Conservation (phyloP, 164 flowering plant genomes). For the Berberis vulgaris region DNA sequence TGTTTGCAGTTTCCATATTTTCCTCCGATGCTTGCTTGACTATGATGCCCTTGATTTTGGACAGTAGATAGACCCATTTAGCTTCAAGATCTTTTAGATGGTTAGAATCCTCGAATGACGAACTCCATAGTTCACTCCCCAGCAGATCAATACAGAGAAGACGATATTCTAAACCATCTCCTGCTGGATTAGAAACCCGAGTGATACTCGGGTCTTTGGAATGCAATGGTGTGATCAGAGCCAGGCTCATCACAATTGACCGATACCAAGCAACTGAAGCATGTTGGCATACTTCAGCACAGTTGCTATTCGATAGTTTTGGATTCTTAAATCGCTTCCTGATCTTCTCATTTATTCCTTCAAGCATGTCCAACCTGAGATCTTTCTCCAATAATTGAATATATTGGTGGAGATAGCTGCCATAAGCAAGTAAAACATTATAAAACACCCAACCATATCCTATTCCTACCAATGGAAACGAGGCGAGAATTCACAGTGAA, state of each 20-base stretch:
- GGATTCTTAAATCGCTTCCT: constrained; percentile 89
- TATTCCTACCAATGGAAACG: not conserved
- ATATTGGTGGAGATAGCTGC: constrained; percentile 73
- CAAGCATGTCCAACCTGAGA: constrained; percentile 63
- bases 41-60: constrained; percentile 43
- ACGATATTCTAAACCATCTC: constrained; percentile 29
- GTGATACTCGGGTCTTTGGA: constrained; percentile 24
- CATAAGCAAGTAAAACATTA: constrained; percentile 8
- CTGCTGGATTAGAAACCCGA: constrained; percentile 22
- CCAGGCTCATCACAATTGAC: constrained; percentile 65
- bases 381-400: constrained; percentile 57
- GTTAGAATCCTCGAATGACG: constrained; percentile 49
- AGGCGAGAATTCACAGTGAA: constrained; percentile 4
- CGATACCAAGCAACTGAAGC: constrained; percentile 90
- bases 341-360: constrained; percentile 86
- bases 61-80: constrained; percentile 53
- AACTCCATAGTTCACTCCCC: constrained; percentile 57
- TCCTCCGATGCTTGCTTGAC: constrained; percentile 57
- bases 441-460: constrained; percentile 2
- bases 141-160: constrained; percentile 72
- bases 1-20: constrained; percentile 54
- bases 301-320: constrained; percentile 64
- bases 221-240: constrained; percentile 56
- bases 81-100: constrained; percentile 42
- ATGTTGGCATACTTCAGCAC: constrained; percentile 81